Evolutionary conservation across 352 stramenopile genomes (phyloP).

Genomic region (Thalassiosira exigua): DNA sequence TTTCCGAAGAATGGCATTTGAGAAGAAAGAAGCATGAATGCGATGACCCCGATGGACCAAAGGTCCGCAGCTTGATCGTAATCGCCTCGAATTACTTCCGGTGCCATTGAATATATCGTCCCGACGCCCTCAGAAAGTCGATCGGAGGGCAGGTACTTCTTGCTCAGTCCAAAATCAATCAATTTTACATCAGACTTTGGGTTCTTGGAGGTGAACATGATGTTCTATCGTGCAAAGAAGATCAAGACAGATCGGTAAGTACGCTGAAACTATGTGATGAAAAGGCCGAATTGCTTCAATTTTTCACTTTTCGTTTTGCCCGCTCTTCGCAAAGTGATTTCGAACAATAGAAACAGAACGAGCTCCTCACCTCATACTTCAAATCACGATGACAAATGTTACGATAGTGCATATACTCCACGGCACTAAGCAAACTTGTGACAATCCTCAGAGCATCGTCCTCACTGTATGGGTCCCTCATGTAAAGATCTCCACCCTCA

Average conservation of each 20-base stretch:
- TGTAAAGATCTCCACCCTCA: constrained; percentile 91
- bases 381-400: constrained; percentile 92
- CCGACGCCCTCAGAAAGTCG: constrained; percentile 9
- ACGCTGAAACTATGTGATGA: no score
- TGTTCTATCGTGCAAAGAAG: constrained; percentile 82
- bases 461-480: constrained; percentile 91
- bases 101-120: constrained; percentile 32
- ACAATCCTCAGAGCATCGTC: constrained; percentile 90
- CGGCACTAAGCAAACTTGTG: constrained; percentile 88
- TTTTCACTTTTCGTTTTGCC: no score
- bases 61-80: constrained; percentile 56
- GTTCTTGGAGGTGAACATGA: constrained; percentile 31
- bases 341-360: constrained; percentile 9
- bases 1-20: constrained; percentile 69
- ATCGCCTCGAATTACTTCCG: constrained; percentile 7
- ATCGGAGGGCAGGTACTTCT: constrained; percentile 27
- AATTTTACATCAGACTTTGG: constrained; percentile 27
- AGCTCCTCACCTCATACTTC: constrained; percentile 84
- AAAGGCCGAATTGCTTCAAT: no score
- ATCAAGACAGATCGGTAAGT: constrained; percentile 87
- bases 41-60: constrained; percentile 56
- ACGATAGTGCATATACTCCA: constrained; percentile 91
- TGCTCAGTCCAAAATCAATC: constrained; percentile 48
- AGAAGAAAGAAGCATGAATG: constrained; percentile 69
- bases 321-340: constrained; percentile 93